A percentile compares a stretch with the other conserved stretches of the same genome.
These are phyloP conservation scores for Calocybe indica DNA, from an alignment of 768 basidiomycete genomes.

Conservation along the genomic window DNA sequence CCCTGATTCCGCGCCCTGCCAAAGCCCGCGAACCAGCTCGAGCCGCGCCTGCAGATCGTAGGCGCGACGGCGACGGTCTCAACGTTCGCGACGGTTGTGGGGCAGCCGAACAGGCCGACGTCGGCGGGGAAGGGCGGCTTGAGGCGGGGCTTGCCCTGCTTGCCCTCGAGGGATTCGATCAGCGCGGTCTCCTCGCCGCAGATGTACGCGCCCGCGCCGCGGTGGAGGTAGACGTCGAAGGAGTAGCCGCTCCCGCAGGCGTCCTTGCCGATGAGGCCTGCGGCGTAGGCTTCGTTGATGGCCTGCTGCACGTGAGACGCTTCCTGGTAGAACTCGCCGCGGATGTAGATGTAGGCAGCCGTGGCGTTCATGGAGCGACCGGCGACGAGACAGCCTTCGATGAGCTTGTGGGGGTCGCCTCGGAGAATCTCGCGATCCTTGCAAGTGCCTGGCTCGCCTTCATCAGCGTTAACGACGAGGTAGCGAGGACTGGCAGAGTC, in stretches of 20 bases:
- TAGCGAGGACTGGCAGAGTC: slow-evolving; percentile 73
- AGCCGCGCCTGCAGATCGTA: slow-evolving; percentile 89
- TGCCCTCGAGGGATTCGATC: slow-evolving; percentile 95
- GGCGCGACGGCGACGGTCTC: slow-evolving; percentile 98
- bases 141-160: slow-evolving; percentile 95
- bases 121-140: slow-evolving; percentile 99
- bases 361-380: slow-evolving; percentile 96
- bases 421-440: slow-evolving; percentile 98
- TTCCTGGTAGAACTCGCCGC: slow-evolving; percentile 97
- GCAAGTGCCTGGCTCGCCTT: slow-evolving; percentile 98
- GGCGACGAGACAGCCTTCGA: slow-evolving; percentile 96
- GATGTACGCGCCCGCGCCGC: slow-evolving; percentile 97
- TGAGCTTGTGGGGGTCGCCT: slow-evolving; percentile 96
- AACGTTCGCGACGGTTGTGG: slow-evolving; percentile 96
- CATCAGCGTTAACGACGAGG: slow-evolving; percentile 96
- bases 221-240: slow-evolving; percentile 99
- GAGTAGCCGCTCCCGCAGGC: slow-evolving; percentile 88
- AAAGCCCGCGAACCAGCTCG: slow-evolving; percentile 87
- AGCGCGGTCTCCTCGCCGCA: slow-evolving; percentile 98
- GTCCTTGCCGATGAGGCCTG: slow-evolving; percentile 83
- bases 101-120: slow-evolving; percentile 95
- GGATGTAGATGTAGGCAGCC: slow-evolving; percentile 99
- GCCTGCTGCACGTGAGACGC: slow-evolving; percentile 92
- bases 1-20: slow-evolving; percentile 91
- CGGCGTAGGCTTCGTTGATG: slow-evolving; percentile 90